Base-by-base conservation (phyloP, 2,329 filamentous ascomycete species). In the Aspergillus clavatus region DNA sequence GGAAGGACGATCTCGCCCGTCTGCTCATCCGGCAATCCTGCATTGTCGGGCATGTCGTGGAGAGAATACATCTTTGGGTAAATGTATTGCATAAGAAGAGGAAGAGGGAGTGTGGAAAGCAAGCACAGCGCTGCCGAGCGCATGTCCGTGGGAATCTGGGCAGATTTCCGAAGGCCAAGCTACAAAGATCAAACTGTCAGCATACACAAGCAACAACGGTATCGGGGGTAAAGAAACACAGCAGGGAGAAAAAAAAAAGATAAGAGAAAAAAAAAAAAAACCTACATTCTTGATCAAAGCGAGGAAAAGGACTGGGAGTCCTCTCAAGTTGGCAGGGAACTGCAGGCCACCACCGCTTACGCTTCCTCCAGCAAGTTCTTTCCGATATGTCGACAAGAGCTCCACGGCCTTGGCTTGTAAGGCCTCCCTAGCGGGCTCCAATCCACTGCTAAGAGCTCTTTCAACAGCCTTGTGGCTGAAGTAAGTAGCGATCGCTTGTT, bases 381-480 rank as follows among this genome's bases (percentile, higher is more conserved):
- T 97, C 72, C 89, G 87, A 75, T 96, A 98, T 0, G 91, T 97
- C 66, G 91, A 86, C 48, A 98, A 75, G 39, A 98, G 80, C 72
- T 98, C 93, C 22, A 89, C 86, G 33, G 95, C 75, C 77, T 98
- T 98, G 54, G 84, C 82, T 67, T 96, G 89, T 35, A 97, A 76
- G 38, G 89, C 86, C 68, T 98, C 93, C 33, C 93, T 80, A 40
- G 93, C 93, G 38, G 89, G 85, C 58, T 98, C 93, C 41, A 98
- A 75, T 29, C 91, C 90, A 58, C 82, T 88, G 58, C 87, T 85
- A 29, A 98, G 75, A 8, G 87, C 84, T 57, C 89, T 80, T 73
- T 98, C 93, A 3, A 97, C 93, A 12, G 93, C 93, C 75, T 97
- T 97, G 78, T 98, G 93, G 58, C 86, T 91, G 75, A 91, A 97